Conservation (phyloP, 129 eudicot species). For the Centaurea solstitialis region DNA sequence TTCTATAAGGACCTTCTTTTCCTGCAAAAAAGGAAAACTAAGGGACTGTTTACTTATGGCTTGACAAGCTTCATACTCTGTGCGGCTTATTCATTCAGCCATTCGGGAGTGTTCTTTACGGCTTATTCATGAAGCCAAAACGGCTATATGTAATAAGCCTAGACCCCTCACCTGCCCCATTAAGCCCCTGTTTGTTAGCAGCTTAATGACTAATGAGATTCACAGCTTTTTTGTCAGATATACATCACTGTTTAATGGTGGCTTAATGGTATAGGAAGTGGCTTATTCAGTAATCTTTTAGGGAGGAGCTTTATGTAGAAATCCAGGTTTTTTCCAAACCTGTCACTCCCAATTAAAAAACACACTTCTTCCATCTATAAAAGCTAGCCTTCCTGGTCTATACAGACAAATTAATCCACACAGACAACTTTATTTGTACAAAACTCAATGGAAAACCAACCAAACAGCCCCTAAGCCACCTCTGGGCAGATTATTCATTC, state of each 20-base stretch:
- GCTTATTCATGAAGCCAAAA: no score
- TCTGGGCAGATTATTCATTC: no score
- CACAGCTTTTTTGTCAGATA: background rate
- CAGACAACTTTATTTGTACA: background rate
- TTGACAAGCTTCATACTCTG: no score
- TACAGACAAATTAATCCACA: background rate
- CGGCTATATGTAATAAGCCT: no score
- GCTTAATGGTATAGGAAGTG: background rate
- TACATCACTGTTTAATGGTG: background rate
- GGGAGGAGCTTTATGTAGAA: background rate
- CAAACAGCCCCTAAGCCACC: no score
- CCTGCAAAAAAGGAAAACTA: constrained; percentile 39
- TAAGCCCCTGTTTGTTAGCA: background rate
- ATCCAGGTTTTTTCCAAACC: background rate
- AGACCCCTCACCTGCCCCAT: no score
- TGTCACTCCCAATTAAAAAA: background rate
- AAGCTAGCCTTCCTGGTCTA: background rate
- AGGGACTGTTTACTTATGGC: no score
- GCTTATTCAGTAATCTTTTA: background rate
- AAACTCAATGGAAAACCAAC: no score
- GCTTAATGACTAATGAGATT: background rate
- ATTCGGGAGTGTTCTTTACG: no score
- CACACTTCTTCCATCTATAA: background rate
- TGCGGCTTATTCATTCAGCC: no score
- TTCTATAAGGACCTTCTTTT: constrained; percentile 71